Evolutionary conservation across 768 basidiomycete species (phyloP), one percentile per base, ranked within the genome.

Genomic region (Aureoboletus auriporus): DNA sequence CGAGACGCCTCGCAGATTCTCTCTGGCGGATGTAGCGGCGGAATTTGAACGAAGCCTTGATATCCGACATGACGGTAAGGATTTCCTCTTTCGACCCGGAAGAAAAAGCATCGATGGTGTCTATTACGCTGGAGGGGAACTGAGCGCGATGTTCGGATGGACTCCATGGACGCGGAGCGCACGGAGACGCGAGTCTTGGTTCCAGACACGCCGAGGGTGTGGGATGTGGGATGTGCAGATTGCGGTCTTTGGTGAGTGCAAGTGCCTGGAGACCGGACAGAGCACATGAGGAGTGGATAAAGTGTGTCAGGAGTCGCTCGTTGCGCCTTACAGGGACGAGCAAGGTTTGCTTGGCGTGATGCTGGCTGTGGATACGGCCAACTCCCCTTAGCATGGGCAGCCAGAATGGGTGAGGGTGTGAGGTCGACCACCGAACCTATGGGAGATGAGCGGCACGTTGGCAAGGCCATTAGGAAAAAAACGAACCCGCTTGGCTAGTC

Each of bases 361-460:
- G 74, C 68, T 69, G 75, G 70, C 76, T 78, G 71, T 69, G 73
- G 67, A 74, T 69, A 69, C 75, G 71, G 61, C 74, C 67, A 62
- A 71, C 75, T 71, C 77, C 78, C 79, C 77, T 80, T 70, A 82
- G 83, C 84, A 87, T 87, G 79, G 79, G 82, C 82, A 80, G 76
- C 20, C 20, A 23, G 75, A 58, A 56, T 49, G 66, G 54, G 59
- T 56, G 62, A 57, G 66, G 60, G 59, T 55, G 60, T 59, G 67
- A 58, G 61, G 62, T 62, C 61, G 61, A 62, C 20, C 20, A 23
- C 20, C 20, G 68, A 37, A 39, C 45, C 20, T 46, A 11, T 39
- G 37, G n/a, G 14, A 33, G 28, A 11, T n/a, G 16, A 14, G n/a
- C n/a, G 16, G 11, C 42, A 2, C 20, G 20, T 23, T 23, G 20